Evolutionary conservation across 192 early-diverging fungal genomes (phyloP), one percentile per base, ranked within the genome.

Genomic region (Geranomyces variabilis): DNA sequence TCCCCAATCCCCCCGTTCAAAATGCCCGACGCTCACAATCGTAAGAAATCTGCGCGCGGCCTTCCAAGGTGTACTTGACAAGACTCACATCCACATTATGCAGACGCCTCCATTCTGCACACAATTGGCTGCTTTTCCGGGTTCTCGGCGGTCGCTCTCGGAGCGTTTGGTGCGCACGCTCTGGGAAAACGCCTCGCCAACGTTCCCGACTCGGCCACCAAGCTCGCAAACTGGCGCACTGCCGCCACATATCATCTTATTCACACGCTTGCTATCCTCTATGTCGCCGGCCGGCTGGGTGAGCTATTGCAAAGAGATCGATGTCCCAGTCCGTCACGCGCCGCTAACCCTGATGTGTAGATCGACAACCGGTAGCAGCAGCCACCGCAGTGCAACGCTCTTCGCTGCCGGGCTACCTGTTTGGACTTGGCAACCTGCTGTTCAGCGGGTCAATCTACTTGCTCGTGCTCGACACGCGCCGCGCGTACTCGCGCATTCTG

Each of bases 361-460:
- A 41, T 41, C 36, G 36, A 3, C 36, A 41, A 10, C 36, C 36
- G 36, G 36, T 41, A 41, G 36, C 36, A 3, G 36, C 36, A 7
- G 7, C 58, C 17, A 17, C 2, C 26, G 29, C 26, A 7, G 30
- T n/a, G 24, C 22, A 17, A 60, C 30, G 3, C 63, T 75, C 74
- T 65, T 70, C 68, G 70, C 59, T 65, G 74, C 78, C 19, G 2
- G 80, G 79, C 9, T 83, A 83, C 22, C 64, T 88, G 48, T 85
- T 90, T 24, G 58, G 79, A 7, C 67, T 71, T 22, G 88, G 88
- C 13, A 84, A 84, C 3, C 29, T 71, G 2, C n/a, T 75, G 14
- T 90, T 90, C 65, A 79, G 76, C 28, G 87, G 87, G 0, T 79
- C 83, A 0, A 90, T 90, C 36, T 88, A 90, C 43, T 46, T 69